Evolutionary conservation across 2,329 filamentous ascomycete species (phyloP).

Genomic region (Incumbomyces lentus): DNA sequence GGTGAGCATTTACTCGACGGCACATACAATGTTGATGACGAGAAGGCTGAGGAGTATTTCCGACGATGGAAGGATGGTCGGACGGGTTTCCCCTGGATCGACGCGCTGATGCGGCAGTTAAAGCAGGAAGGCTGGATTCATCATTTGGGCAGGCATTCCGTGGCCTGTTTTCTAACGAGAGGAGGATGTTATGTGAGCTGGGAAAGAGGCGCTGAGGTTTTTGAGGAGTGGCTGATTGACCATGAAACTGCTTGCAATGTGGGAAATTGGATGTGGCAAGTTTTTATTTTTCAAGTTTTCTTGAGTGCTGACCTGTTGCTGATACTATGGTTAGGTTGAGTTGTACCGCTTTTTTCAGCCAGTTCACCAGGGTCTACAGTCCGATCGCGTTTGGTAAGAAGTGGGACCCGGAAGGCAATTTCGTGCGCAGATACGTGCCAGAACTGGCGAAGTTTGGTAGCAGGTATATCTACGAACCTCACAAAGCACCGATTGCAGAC

Average conservation of each 20-base stretch:
- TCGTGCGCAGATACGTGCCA: constrained; percentile 57
- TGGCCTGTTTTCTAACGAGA: constrained; percentile 70
- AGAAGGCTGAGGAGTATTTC: constrained; percentile 55
- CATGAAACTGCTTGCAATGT: constrained; percentile 64
- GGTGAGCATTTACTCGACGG: constrained; percentile 43
- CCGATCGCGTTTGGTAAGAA: constrained; percentile 64
- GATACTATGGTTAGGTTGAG: constrained; percentile 45
- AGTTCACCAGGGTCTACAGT: constrained; percentile 61
- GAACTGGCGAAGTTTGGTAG: constrained; percentile 52
- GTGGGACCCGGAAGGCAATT: constrained; percentile 59
- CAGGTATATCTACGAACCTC: constrained; percentile 71
- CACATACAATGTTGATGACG: constrained; percentile 53
- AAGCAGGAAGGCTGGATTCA: constrained; percentile 67
- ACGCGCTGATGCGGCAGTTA: constrained; percentile 68
- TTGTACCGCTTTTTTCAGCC: constrained; percentile 64
- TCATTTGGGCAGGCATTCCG: constrained; percentile 65
- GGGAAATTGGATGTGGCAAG: constrained; percentile 60
- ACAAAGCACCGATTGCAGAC: constrained; percentile 59
- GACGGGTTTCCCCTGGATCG: constrained; percentile 73
- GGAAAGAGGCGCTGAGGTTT: constrained; percentile 69
- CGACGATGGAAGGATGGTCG: constrained; percentile 56
- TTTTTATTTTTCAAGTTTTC: constrained; percentile 18
- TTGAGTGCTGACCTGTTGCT: neutral
- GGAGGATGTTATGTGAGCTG: constrained; percentile 70
- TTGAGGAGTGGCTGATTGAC: constrained; percentile 65